A percentile compares a stretch with the other conserved stretches of the same genome.
These are phyloP conservation scores for Jimgerdemannia flammicorona DNA, from an alignment of 192 early-diverging fungal species.

Conservation along the genomic window DNA sequence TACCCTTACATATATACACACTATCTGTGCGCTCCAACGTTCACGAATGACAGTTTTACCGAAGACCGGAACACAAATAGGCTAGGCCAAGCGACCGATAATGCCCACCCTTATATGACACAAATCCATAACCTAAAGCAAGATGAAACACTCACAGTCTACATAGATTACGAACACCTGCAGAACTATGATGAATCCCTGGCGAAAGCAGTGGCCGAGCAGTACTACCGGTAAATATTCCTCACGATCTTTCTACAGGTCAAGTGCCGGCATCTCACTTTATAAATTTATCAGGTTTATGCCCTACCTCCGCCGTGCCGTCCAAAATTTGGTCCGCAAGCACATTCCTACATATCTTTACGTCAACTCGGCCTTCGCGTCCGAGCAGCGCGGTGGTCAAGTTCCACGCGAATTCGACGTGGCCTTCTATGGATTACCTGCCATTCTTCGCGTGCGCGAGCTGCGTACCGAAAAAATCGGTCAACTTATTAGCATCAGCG, in stretches of 20 bases:
- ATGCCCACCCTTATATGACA: constrained; percentile 66
- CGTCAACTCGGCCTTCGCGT: constrained; percentile 31
- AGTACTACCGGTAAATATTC: constrained; percentile 63
- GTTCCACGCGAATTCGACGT: constrained; percentile 71
- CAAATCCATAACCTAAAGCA: constrained; percentile 59
- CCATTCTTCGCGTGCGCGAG: constrained; percentile 71
- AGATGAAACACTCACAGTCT: constrained; percentile 61
- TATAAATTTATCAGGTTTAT: too few species aligned
- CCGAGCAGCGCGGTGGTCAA: constrained; percentile 8
- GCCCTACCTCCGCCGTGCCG: constrained; percentile 80
- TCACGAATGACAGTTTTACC: background rate
- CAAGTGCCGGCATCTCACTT: too few species aligned
- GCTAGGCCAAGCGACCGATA: too few species aligned
- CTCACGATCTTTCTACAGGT: too few species aligned
- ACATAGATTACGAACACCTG: constrained; percentile 70
- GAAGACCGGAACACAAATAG: constrained; percentile 27
- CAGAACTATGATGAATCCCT: constrained; percentile 50
- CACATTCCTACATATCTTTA: constrained; percentile 63
- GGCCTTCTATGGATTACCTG: constrained; percentile 60
- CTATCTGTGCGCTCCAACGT: background rate
- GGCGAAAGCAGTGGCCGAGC: constrained; percentile 57
- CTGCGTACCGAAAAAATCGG: constrained; percentile 82
- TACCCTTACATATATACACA: background rate
- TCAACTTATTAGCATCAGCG: constrained; percentile 73
- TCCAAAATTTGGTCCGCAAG: constrained; percentile 74